Evolutionary conservation across 2,329 filamentous ascomycete species (phyloP).

Genomic region (Colletotrichum graminicola): DNA sequence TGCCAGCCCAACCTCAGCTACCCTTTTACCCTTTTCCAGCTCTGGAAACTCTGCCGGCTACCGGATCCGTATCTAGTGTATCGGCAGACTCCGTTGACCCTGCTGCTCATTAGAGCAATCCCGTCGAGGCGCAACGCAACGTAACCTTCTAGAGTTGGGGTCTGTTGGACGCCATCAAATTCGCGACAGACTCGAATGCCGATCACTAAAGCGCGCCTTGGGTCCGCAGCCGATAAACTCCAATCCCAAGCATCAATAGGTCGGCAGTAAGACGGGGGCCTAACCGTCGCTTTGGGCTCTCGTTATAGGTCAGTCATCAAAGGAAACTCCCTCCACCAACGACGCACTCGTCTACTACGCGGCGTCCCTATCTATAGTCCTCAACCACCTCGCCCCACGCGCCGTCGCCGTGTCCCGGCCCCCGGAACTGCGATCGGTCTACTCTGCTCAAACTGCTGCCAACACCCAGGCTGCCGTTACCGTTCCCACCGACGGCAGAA

Average conservation of each 20-base stretch:
- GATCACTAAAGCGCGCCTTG: conserved; percentile 28
- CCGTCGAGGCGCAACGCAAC: not conserved
- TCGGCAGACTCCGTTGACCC: not conserved
- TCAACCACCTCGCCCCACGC: conserved; percentile 25
- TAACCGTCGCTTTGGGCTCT: conserved; percentile 26
- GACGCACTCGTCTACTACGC: not conserved
- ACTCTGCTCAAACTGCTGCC: not conserved
- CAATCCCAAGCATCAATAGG: conserved; percentile 28
- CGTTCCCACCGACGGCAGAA: conserved; percentile 19
- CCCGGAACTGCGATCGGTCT: conserved; percentile 10
- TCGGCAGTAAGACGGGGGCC: conserved; percentile 5
- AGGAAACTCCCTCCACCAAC: not conserved
- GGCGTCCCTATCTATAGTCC: not conserved
- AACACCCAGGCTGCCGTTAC: conserved; percentile 16
- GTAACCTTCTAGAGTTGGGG: conserved; percentile 14
- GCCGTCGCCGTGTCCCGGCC: conserved; percentile 20
- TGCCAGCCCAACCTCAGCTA: not conserved
- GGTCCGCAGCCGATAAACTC: conserved; percentile 36
- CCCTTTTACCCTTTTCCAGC: not conserved
- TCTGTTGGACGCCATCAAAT: conserved; percentile 31
- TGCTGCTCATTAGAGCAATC: not conserved
- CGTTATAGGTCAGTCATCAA: not conserved
- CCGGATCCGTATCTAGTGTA: not conserved
- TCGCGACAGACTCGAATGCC: conserved; percentile 17
- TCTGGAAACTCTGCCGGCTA: not conserved